phyloP scores from a whole-genome alignment of 371 early-diverging fungal genomes.

The Mucor saturninus region DNA sequence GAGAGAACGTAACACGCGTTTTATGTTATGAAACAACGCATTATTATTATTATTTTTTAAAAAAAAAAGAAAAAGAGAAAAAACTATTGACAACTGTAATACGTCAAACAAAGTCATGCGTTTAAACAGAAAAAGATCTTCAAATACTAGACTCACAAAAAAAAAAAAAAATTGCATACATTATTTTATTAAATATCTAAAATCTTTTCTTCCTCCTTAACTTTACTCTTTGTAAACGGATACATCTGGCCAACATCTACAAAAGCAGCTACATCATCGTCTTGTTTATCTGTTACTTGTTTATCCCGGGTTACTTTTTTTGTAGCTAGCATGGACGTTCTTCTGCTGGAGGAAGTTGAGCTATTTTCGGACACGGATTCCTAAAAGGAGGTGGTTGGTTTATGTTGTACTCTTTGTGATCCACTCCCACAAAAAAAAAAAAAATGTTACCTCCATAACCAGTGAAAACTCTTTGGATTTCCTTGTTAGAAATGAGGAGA shows the following conservation, averaged over 20 bases:
- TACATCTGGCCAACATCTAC: slow-evolving; percentile 47
- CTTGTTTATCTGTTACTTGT: background rate
- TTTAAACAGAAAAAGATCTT: background rate
- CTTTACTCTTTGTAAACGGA: slow-evolving; percentile 22
- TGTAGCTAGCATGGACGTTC: background rate
- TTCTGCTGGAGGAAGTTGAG: slow-evolving; percentile 10
- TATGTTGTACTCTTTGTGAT: too few relatives aligned
- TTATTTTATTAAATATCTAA: slow-evolving; percentile 13
- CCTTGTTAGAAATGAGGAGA: slow-evolving; percentile 59
- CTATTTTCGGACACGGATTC: slow-evolving; percentile 16
- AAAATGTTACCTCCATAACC: slow-evolving; percentile 46
- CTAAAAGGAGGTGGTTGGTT: background rate
- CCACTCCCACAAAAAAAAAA: background rate
- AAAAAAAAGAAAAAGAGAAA: background rate
- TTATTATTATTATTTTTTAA: background rate
- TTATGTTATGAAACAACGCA: background rate
- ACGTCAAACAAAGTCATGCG: slow-evolving; percentile 3
- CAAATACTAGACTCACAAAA: background rate
- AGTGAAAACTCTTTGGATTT: slow-evolving; percentile 61
- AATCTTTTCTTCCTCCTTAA: slow-evolving; percentile 12
- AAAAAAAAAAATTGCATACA: too few relatives aligned
- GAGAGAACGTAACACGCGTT: background rate
- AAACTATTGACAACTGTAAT: background rate
- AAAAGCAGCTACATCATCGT: slow-evolving; percentile 40
- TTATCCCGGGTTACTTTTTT: too few relatives aligned